phyloP scores from a whole-genome alignment of 179 eudicot species.

The Silene coronaria region DNA sequence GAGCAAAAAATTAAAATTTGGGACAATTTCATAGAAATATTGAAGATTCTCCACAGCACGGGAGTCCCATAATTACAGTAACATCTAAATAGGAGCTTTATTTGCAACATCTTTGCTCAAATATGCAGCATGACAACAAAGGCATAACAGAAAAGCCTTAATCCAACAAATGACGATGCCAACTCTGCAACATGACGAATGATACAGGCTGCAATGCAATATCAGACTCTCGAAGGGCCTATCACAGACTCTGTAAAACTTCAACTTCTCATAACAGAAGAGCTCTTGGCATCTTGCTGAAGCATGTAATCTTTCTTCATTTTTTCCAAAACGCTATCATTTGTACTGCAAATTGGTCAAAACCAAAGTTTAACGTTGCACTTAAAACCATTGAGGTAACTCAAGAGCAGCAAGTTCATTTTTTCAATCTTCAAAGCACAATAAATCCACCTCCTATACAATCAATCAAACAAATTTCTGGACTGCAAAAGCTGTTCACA shows the following conservation, averaged over 20 bases:
- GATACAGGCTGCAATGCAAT: not conserved
- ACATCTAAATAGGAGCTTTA: slow-evolving; percentile 7
- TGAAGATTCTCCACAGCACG: not conserved
- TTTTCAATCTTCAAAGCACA: not conserved
- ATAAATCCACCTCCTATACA: no score
- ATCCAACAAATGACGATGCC: not conserved
- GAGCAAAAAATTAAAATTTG: not conserved
- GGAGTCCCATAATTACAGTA: slow-evolving; percentile 6
- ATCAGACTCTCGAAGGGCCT: not conserved
- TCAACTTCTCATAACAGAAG: slow-evolving; percentile 13
- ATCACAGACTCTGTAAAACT: not conserved
- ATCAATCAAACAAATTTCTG: not conserved
- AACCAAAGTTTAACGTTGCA: not conserved
- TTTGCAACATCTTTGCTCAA: slow-evolving; percentile 5
- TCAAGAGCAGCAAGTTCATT: not conserved
- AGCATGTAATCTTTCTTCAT: slow-evolving; percentile 71
- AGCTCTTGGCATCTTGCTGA: slow-evolving; percentile 48
- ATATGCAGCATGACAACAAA: not conserved
- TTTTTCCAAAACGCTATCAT: slow-evolving; percentile 72
- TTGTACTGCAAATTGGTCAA: slow-evolving; percentile 50
- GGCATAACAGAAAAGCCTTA: not conserved
- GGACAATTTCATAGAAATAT: not conserved
- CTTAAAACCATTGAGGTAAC: not conserved
- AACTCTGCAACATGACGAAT: not conserved
- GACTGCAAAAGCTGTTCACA: no score